A percentile compares a stretch with the other conserved stretches of the same genome.
Conservation (phyloP, 1,284 basidiomycete species). For the Apiotrichum mycotoxinovorans region DNA sequence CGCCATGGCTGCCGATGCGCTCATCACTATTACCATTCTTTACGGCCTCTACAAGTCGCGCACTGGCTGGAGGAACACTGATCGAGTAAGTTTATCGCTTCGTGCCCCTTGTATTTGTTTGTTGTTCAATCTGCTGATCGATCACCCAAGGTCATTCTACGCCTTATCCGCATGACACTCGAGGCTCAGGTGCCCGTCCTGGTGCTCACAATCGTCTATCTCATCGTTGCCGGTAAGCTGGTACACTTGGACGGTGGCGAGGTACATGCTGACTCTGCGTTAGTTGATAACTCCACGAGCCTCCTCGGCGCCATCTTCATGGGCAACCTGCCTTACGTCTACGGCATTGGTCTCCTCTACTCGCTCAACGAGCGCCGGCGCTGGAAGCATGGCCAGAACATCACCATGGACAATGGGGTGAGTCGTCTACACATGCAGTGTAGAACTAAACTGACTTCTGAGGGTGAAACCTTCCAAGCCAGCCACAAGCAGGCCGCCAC, state of each 20-base stretch:
- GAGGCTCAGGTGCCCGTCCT: conserved; percentile 36
- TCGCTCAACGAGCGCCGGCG: conserved; percentile 28
- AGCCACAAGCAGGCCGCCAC: neutral
- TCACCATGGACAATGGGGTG: neutral
- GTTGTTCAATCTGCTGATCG: too few species aligned
- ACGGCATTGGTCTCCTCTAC: conserved; percentile 32
- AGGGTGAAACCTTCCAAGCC: conserved; percentile 1
- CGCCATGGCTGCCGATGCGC: conserved; percentile 27
- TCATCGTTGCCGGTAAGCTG: conserved; percentile 28
- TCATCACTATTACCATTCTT: conserved; percentile 31
- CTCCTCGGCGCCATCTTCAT: conserved; percentile 31
- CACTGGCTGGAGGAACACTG: conserved; percentile 34
- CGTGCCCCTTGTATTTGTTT: neutral
- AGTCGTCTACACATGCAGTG: neutral
- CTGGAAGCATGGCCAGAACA: neutral
- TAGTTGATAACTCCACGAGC: conserved; percentile 18
- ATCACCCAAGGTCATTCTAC: conserved; percentile 20
- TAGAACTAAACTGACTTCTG: too few species aligned
- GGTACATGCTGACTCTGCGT: too few species aligned
- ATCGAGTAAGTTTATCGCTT: conserved; percentile 14
- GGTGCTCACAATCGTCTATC: conserved; percentile 26
- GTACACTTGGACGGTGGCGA: too few species aligned
- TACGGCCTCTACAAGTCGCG: conserved; percentile 26
- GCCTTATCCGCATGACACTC: conserved; percentile 32
- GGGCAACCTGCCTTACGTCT: conserved; percentile 29